Base-by-base conservation (phyloP, 2,329 filamentous ascomycete species). In the Trichoderma atrobrunneum region DNA sequence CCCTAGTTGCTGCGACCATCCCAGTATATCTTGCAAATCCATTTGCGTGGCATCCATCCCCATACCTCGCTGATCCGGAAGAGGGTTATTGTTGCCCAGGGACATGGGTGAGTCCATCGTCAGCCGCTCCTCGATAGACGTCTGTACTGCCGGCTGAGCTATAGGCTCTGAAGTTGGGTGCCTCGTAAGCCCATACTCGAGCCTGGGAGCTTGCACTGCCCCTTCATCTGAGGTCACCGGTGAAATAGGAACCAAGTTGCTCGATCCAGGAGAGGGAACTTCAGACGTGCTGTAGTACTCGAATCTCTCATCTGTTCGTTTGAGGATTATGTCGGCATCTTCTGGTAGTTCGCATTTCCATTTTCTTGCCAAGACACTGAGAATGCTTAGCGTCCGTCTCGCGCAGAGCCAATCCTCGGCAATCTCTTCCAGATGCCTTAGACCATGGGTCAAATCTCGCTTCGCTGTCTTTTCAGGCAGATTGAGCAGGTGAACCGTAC, bases 401-500 rank as follows among this genome's bases (percentile, higher is more conserved):
- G 95, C 95, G 77, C 94, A 96, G 1, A 94, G 88, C 96, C 96
- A 99, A 77, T 94, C 92, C 80, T 98, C 95, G 0, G 94, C 94
- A 76, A 99, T 98, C 78, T 98, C 95, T 80, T 98, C 95, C 1
- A 98, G 88, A 74, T 97, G 93, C 78, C 93, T 95, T 57, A 97
- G 87, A 1, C 95, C 94, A 77, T 98, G 95, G 5, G 93, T 92
- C 56, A 99, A 93, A 80, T 98, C 95, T 76, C 95, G 87, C 77
- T 90, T 92, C 5, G 96, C 94, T 34, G 93, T 96, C 83, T 96
- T 97, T 76, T 98, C 95, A 0, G 95, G 95, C 1, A 98, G 85
- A 76, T 98, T 98, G 43, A 99, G 89, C 24, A 99, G 84, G 78
- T 98, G 96, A 51, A 98, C 97, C 0, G 94, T 98, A 79, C 94